These are phyloP conservation scores for Alnus glutinosa DNA, from an alignment of 306 rosid genomes.

Conservation along the genomic window DNA sequence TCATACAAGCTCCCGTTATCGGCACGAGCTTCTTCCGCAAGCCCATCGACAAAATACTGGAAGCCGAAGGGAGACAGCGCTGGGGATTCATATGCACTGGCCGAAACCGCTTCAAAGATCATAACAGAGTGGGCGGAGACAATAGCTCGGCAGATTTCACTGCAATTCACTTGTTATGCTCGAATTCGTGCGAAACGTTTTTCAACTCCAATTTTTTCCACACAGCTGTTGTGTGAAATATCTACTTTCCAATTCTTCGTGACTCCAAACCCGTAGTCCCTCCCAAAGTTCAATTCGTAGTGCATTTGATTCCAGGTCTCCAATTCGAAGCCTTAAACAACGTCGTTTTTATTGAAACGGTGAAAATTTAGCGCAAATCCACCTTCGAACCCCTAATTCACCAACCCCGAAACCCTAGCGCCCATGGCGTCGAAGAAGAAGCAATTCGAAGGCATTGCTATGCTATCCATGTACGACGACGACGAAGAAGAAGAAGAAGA, in stretches of 20 bases:
- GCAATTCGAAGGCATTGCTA: conserved; percentile 74
- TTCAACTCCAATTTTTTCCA: no score
- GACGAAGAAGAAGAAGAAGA: conserved; percentile 60
- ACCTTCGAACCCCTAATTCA: neutral
- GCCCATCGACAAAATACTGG: conserved; percentile 54
- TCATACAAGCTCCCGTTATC: conserved; percentile 59
- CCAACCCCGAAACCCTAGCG: conserved; percentile 31
- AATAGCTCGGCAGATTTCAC: conserved; percentile 84
- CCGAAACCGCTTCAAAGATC: conserved; percentile 69
- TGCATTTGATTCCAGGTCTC: neutral
- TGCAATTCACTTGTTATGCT: conserved; percentile 63
- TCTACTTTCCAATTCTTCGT: no score
- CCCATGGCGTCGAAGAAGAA: conserved; percentile 72
- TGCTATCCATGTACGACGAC: conserved; percentile 78
- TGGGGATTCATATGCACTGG: conserved; percentile 35
- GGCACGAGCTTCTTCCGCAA: conserved; percentile 61
- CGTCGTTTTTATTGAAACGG: neutral
- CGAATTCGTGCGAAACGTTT: no score
- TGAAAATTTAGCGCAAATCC: neutral
- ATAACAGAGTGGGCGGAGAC: conserved; percentile 83
- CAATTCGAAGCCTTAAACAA: neutral
- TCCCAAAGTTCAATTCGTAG: neutral
- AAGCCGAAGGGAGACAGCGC: conserved; percentile 42
- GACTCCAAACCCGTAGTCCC: neutral
- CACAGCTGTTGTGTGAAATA: no score